These are phyloP conservation scores for Buxus sempervirens DNA, from an alignment of 164 flowering plant species.

Conservation along the genomic window DNA sequence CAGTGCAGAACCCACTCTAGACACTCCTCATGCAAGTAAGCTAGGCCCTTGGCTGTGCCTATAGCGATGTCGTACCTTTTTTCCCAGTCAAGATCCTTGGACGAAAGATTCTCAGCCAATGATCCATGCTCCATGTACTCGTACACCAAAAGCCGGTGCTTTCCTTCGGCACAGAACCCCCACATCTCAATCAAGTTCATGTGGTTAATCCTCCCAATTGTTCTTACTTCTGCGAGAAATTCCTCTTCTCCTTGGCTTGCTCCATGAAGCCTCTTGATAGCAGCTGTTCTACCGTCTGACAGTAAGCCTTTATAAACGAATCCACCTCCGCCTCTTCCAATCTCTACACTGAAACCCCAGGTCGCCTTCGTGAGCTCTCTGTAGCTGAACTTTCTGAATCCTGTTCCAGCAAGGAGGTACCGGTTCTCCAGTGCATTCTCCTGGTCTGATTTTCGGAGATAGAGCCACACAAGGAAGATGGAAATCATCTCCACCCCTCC, in stretches of 20 bases:
- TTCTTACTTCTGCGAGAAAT: slow-evolving; percentile 26
- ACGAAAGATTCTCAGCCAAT: slow-evolving; percentile 19
- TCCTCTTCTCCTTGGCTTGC: slow-evolving; percentile 25
- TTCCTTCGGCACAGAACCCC: slow-evolving; percentile 30
- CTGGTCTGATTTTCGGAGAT: background rate
- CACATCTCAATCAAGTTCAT: slow-evolving; percentile 32
- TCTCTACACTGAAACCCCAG: slow-evolving; percentile 14
- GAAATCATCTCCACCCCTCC: slow-evolving; percentile 18
- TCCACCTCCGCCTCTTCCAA: slow-evolving; percentile 28
- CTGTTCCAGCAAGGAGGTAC: slow-evolving; percentile 2
- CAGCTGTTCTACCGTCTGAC: slow-evolving; percentile 12
- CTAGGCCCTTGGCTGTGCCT: slow-evolving; percentile 34
- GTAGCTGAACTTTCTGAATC: slow-evolving; percentile 28
- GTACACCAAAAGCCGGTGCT: slow-evolving; percentile 28
- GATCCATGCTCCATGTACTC: slow-evolving; percentile 37
- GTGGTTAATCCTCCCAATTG: slow-evolving; percentile 29
- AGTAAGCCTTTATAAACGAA: slow-evolving; percentile 27
- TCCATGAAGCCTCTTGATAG: slow-evolving; percentile 23
- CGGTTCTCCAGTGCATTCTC: background rate
- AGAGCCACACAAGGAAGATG: slow-evolving; percentile 13
- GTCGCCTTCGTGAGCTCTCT: slow-evolving; percentile 26
- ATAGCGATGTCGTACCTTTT: slow-evolving; percentile 22
- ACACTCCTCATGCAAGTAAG: slow-evolving; percentile 43
- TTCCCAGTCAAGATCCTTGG: slow-evolving; percentile 21
- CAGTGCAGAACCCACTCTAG: slow-evolving; percentile 40